These are phyloP conservation scores for Plasmodium chabaudi DNA, from an alignment of 169 alveolate species.

Conservation along the genomic window DNA sequence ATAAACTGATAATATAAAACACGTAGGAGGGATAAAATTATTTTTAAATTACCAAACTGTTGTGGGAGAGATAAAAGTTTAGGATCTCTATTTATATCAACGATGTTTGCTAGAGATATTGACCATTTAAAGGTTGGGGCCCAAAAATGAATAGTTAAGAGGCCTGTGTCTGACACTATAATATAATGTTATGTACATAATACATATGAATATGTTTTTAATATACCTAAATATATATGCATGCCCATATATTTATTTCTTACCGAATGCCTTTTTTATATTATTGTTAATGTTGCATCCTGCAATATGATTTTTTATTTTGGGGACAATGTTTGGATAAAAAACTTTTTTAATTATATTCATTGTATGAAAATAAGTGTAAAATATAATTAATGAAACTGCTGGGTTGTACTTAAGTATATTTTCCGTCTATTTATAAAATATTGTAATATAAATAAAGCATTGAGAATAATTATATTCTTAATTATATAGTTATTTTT, in stretches of 20 bases:
- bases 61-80: constrained; percentile 91
- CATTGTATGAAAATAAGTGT: constrained; percentile 31
- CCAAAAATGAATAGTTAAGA: constrained; percentile 94
- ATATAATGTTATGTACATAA: neutral
- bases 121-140: constrained; percentile 96
- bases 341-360: constrained; percentile 47
- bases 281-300: constrained; percentile 58
- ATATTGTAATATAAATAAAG: too few species aligned
- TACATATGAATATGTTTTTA: neutral
- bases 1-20: neutral
- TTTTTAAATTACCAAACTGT: constrained; percentile 85
- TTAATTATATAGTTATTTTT: too few species aligned
- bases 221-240: neutral
- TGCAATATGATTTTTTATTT: constrained; percentile 30
- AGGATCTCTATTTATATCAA: constrained; percentile 90
- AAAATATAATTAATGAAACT: too few species aligned
- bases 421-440: too few species aligned
- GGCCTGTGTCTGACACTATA: constrained; percentile 88
- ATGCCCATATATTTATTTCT: constrained; percentile 1
- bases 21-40: neutral
- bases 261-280: constrained; percentile 61
- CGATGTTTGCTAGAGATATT: constrained; percentile 92
- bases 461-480: too few species aligned
- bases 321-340: constrained; percentile 70
- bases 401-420: too few species aligned